A percentile compares a stretch with the other conserved stretches of the same genome.
phyloP scores from a whole-genome alignment of 306 rosid species.

The Malus sylvestris region DNA sequence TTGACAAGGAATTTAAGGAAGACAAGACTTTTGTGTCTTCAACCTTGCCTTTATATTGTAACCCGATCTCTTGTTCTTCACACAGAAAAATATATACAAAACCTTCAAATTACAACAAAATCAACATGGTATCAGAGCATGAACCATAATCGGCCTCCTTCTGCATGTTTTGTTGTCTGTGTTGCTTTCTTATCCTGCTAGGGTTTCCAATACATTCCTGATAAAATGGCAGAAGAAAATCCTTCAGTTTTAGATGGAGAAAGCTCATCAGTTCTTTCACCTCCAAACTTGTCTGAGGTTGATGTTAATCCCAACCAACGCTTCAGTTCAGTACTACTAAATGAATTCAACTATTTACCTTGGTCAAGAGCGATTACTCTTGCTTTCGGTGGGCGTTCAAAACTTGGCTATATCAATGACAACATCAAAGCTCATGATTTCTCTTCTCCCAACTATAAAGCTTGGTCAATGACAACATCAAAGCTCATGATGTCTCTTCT shows the following conservation, averaged over 20 bases:
- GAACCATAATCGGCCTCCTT: not conserved
- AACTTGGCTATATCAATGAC: not conserved
- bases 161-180: not conserved
- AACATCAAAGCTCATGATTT: not conserved
- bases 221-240: not conserved
- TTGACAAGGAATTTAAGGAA: too few relatives aligned
- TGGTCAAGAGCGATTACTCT: not conserved
- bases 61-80: too few relatives aligned
- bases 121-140: too few relatives aligned
- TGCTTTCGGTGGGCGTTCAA: not conserved
- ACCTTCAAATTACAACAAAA: too few relatives aligned
- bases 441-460: not conserved
- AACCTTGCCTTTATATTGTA: too few relatives aligned
- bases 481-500: not conserved
- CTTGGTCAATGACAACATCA: not conserved
- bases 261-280: not conserved
- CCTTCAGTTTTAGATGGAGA: not conserved
- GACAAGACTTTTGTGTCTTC: too few relatives aligned
- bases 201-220: not conserved
- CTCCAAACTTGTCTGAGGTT: not conserved
- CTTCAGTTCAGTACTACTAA: not conserved
- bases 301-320: not conserved
- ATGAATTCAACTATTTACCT: not conserved
- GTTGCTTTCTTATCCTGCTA: not conserved
- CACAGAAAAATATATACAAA: too few relatives aligned